phyloP scores from a whole-genome alignment of 2,329 filamentous ascomycete genomes.

The Pestalotiopsis sp. region DNA sequence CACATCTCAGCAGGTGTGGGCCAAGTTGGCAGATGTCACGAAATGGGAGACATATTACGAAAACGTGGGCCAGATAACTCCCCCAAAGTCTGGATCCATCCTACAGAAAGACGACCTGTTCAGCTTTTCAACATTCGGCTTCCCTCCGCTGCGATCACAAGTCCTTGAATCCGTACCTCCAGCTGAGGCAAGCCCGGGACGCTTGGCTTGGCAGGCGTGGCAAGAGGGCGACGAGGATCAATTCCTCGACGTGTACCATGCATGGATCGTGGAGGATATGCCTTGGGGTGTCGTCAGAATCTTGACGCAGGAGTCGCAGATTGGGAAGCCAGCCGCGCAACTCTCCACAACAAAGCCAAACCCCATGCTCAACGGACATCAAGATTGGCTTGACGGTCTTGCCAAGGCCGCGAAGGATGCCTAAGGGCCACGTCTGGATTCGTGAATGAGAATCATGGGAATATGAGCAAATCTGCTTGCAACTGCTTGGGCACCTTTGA shows the following conservation, averaged over 20 bases:
- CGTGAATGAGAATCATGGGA: neutral
- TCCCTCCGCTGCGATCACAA: constrained; percentile 23
- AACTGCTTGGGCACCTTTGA: too few species aligned
- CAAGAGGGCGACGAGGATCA: constrained; percentile 14
- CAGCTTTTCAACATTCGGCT: constrained; percentile 29
- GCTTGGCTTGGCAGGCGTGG: constrained; percentile 26
- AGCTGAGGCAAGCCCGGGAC: constrained; percentile 14
- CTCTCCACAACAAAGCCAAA: constrained; percentile 23
- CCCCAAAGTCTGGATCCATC: constrained; percentile 22
- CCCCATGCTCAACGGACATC: constrained; percentile 28
- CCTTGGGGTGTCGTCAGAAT: constrained; percentile 27
- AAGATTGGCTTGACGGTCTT: constrained; percentile 29
- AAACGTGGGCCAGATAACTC: constrained; percentile 23
- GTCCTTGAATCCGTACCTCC: constrained; percentile 26
- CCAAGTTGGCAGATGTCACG: constrained; percentile 23
- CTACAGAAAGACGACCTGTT: constrained; percentile 26
- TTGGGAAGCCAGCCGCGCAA: constrained; percentile 23
- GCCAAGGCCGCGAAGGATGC: neutral
- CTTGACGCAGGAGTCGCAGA: constrained; percentile 30
- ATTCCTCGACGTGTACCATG: constrained; percentile 27
- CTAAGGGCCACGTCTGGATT: neutral
- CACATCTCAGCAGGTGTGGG: constrained; percentile 26
- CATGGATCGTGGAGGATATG: constrained; percentile 28
- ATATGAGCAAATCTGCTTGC: too few species aligned
- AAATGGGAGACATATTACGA: constrained; percentile 30